phyloP scores from a whole-genome alignment of 1,284 basidiomycete genomes.

The Rhodofomes roseus region DNA sequence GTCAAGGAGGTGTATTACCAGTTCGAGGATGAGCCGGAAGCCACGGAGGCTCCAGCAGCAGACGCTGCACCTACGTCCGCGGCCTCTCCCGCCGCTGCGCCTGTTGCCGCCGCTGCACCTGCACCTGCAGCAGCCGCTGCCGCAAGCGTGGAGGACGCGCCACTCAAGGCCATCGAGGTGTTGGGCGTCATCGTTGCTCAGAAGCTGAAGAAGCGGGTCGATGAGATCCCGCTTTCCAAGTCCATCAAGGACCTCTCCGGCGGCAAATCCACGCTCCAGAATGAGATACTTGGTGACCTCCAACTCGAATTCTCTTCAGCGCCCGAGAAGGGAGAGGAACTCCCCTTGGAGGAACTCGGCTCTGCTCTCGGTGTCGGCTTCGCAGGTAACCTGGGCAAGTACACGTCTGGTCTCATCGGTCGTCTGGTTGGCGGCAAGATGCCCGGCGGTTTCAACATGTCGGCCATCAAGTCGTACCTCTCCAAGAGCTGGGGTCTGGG shows the following conservation, averaged over 20 bases:
- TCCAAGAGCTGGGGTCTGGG: conserved; percentile 94
- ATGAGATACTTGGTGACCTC: conserved; percentile 93
- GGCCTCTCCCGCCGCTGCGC: conserved; percentile 40
- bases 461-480: conserved; percentile 88
- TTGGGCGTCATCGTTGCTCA: conserved; percentile 90
- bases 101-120: conserved; percentile 40
- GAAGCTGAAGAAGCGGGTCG: conserved; percentile 94
- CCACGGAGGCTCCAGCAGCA: conserved; percentile 39
- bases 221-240: conserved; percentile 90
- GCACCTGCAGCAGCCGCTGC: conserved; percentile 58
- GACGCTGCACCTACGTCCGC: conserved; percentile 40
- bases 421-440: conserved; percentile 94
- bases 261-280: conserved; percentile 97
- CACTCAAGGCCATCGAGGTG: conserved; percentile 90
- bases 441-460: conserved; percentile 98
- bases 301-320: conserved; percentile 88
- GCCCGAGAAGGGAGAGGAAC: conserved; percentile 97
- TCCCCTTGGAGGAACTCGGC: conserved; percentile 94
- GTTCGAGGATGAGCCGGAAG: conserved; percentile 85
- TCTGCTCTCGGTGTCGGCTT: conserved; percentile 82
- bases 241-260: conserved; percentile 98
- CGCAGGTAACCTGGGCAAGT: conserved; percentile 88
- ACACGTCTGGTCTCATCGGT: conserved; percentile 89
- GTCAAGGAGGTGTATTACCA: conserved; percentile 97
- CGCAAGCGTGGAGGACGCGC: conserved; percentile 82